Percentiles rank a stretch among this genome's conserved stretches.
Conservation (phyloP, 2,329 filamentous ascomycete genomes). For the Aureobasidium leucospermi region DNA sequence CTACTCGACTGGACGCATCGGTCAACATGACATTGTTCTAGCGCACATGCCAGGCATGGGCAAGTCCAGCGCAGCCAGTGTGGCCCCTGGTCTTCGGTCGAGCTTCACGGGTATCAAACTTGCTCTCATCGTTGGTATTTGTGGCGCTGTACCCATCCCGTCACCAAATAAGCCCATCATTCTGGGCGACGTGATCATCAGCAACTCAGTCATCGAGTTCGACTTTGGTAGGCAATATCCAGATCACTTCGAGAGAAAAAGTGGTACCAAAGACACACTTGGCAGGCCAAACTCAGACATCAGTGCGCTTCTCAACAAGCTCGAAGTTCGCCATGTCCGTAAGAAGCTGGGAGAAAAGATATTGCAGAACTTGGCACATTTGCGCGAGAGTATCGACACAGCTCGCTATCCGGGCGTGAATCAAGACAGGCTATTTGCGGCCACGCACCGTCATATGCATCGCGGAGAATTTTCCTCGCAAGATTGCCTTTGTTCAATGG, state of each 20-base stretch:
- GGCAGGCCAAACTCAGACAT: slow-evolving; percentile 20
- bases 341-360: background rate
- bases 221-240: slow-evolving; percentile 25
- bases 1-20: slow-evolving; percentile 20
- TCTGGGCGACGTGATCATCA: slow-evolving; percentile 29
- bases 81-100: slow-evolving; percentile 13
- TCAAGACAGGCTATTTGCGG: slow-evolving; percentile 20
- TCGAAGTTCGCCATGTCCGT: slow-evolving; percentile 14
- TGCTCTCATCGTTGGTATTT: slow-evolving; percentile 20
- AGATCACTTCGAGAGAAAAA: slow-evolving; percentile 20
- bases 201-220: slow-evolving; percentile 23
- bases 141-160: slow-evolving; percentile 16
- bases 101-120: slow-evolving; percentile 20
- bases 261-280: slow-evolving; percentile 17
- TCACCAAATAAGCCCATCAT: background rate
- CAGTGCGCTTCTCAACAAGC: slow-evolving; percentile 17
- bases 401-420: slow-evolving; percentile 17
- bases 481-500: background rate
- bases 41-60: slow-evolving; percentile 16
- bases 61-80: slow-evolving; percentile 12
- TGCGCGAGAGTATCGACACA: background rate
- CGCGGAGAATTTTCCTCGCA: background rate
- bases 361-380: background rate
- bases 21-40: slow-evolving; percentile 18
- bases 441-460: slow-evolving; percentile 23